Evolutionary conservation across 768 basidiomycete species (phyloP), one percentile per base, ranked within the genome.

Genomic region (Pulveroboletus ravenelii): DNA sequence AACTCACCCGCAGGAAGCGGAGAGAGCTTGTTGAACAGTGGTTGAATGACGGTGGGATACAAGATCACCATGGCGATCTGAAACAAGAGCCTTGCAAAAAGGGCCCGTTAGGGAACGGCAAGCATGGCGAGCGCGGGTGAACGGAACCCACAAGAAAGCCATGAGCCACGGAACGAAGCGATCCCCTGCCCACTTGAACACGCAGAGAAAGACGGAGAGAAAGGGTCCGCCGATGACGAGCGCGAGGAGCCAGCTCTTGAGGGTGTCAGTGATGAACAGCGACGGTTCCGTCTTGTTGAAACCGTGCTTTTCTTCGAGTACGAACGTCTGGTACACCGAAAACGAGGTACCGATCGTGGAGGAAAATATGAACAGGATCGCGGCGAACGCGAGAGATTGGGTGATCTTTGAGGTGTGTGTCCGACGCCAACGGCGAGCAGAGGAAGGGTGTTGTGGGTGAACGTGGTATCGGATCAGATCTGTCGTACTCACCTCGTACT

Each of bases 21-120:
- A 2, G 93, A 92, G 40, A 97, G 81, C 69, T 92, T 98, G 79
- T 99, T 98, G 80, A 98, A 98, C 49, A 98, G 71, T 0, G 96
- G 96, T 59, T 94, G 93, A 59, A 99, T 93, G 64, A 93, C 74
- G 35, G 81, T 87, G 3, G 90, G 89, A 70, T 89, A 89, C 47
- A 92, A 61, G 53, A 91, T 70, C 52, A 89, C 86, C 81, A 97
- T 87, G 62, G 80, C 71, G 36, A 97, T 67, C 65, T 93, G 92
- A 76, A 97, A 87, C 5, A 74, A 67, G 48, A 96, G 72, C 65
- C 93, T 93, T 30, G 23, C 5, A 27, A 8, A 5, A 6, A 18
- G 3, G 18, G 27, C 6, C 3, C 13, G 2, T 39, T 18, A 50
- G n/a, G 6, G 1, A 23, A 39, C 27, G 10, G 15, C 13, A 8